These are phyloP conservation scores for Mycosphaerella arachidis DNA, from an alignment of 2,329 filamentous ascomycete species.

Conservation along the genomic window DNA sequence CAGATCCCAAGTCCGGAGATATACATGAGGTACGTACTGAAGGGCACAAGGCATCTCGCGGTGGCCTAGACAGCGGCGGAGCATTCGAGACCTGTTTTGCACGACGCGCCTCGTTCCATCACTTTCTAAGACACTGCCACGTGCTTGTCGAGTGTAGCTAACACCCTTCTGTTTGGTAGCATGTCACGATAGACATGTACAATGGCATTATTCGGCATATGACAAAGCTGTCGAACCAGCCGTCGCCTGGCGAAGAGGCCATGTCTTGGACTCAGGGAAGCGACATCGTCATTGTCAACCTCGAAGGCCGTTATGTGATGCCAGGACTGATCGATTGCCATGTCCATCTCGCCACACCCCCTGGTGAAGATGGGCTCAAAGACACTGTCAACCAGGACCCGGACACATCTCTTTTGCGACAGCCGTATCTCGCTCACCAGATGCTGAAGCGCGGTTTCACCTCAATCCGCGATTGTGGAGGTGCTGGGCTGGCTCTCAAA, in stretches of 20 bases:
- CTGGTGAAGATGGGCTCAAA: slow-evolving; percentile 38
- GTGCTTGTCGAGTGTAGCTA: too few species aligned
- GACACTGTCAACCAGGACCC: slow-evolving; percentile 36
- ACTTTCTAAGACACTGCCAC: too few species aligned
- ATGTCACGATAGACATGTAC: slow-evolving; percentile 30
- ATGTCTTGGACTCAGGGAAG: slow-evolving; percentile 27
- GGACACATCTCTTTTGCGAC: slow-evolving; percentile 40
- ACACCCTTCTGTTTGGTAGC: neutral
- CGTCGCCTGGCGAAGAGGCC: slow-evolving; percentile 27
- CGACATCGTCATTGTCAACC: slow-evolving; percentile 35
- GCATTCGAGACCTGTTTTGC: too few species aligned
- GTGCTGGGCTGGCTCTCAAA: slow-evolving; percentile 52
- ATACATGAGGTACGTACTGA: slow-evolving; percentile 14
- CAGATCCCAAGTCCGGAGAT: slow-evolving; percentile 31
- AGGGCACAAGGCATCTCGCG: too few species aligned
- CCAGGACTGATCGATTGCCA: slow-evolving; percentile 52
- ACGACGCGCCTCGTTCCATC: too few species aligned
- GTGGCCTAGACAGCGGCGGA: too few species aligned
- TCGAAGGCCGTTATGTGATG: slow-evolving; percentile 44
- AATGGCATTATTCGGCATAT: slow-evolving; percentile 29
- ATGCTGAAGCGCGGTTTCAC: slow-evolving; percentile 58
- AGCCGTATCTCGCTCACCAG: slow-evolving; percentile 46
- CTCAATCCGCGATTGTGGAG: slow-evolving; percentile 55
- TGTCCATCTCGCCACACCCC: slow-evolving; percentile 46
- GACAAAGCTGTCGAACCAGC: slow-evolving; percentile 25